A percentile compares a stretch with the other conserved stretches of the same genome.
Evolutionary conservation across 192 early-diverging fungal genomes (phyloP).

Genomic region (Coemansia sp.): DNA sequence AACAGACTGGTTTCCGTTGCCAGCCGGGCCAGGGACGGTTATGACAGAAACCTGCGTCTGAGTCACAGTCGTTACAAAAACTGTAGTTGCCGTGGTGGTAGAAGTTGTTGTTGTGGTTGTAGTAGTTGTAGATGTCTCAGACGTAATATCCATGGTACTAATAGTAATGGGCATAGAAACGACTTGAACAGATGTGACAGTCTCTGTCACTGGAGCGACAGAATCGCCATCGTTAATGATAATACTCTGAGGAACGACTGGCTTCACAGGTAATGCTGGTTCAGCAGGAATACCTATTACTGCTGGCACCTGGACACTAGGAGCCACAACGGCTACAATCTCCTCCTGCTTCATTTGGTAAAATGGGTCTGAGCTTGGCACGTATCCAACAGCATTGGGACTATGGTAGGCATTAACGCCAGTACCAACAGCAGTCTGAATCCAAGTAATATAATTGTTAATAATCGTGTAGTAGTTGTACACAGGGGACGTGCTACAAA

Average conservation of each 20-base stretch:
- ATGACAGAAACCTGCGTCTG: not conserved
- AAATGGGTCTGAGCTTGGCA: not conserved
- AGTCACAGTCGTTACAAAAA: not conserved
- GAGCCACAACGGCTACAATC: not conserved
- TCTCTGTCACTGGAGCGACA: not conserved
- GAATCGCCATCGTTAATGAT: not conserved
- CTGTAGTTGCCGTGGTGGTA: not conserved
- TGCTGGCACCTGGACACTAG: not conserved
- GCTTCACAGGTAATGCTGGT: not conserved
- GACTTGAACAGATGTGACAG: not conserved
- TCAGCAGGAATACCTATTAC: not conserved
- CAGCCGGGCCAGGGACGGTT: not conserved
- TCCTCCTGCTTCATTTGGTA: conserved; percentile 10
- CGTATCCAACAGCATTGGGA: not conserved
- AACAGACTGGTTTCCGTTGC: not conserved
- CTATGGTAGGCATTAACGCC: conserved; percentile 6
- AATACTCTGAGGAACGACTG: not conserved
- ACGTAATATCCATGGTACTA: not conserved
- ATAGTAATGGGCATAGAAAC: not conserved
- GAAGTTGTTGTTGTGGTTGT: not conserved
- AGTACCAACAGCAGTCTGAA: not conserved
- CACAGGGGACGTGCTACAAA: conserved; percentile 16
- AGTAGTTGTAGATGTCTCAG: not conserved
- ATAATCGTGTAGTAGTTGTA: conserved; percentile 32
- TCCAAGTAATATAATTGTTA: conserved; percentile 38